Evolutionary conservation across 208 protist genomes (phyloP).

Genomic region (Lotmaria passim): DNA sequence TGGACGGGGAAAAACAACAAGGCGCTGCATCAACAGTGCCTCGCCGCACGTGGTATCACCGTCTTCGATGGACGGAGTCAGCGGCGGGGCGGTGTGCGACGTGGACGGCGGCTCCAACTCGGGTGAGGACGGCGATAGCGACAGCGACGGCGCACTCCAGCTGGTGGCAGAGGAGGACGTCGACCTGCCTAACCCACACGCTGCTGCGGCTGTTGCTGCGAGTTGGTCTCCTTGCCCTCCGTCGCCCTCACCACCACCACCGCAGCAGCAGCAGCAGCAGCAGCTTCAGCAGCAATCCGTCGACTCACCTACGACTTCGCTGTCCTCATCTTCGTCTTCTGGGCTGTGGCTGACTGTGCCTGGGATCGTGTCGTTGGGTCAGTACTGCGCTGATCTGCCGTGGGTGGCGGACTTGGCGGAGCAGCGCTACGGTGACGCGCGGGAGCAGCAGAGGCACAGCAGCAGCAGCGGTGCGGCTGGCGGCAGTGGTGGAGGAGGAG

Average conservation of each 20-base stretch:
- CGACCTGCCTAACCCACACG: neutral
- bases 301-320: neutral
- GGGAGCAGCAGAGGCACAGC: conserved; percentile 26
- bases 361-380: conserved; percentile 34
- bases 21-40: neutral
- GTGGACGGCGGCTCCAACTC: conserved; percentile 20
- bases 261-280: neutral
- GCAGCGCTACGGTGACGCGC: conserved; percentile 29
- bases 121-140: conserved; percentile 18
- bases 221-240: too few relatives aligned
- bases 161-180: conserved; percentile 20
- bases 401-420: conserved; percentile 32
- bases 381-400: conserved; percentile 48
- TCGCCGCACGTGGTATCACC: neutral
- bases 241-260: neutral
- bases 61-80: neutral
- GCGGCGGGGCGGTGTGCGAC: conserved; percentile 1
- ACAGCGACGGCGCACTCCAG: neutral
- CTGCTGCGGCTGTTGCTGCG: too few relatives aligned
- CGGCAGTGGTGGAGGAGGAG: conserved; percentile 5
- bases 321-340: neutral
- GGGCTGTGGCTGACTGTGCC: conserved; percentile 36
- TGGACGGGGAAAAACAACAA: neutral
- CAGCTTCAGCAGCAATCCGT: neutral
- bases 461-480: too few relatives aligned